Percentiles rank a stretch among this genome's conserved stretches.
phyloP scores from a whole-genome alignment of 345 rosid genomes.

The Limnanthes douglasii region DNA sequence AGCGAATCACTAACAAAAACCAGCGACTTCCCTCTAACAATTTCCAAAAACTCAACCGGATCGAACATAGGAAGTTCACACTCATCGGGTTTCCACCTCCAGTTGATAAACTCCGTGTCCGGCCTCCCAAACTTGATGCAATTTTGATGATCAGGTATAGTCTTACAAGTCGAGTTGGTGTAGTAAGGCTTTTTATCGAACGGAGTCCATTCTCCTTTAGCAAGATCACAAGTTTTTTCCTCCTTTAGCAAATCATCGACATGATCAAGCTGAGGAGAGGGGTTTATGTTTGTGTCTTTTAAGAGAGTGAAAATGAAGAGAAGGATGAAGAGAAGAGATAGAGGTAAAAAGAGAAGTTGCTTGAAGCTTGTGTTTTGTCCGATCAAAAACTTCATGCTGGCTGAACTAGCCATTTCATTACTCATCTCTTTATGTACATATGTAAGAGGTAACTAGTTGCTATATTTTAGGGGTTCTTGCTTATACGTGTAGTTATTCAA shows the following conservation, averaged over 20 bases:
- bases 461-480: too few relatives aligned
- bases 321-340: conserved; percentile 6
- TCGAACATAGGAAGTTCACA: conserved; percentile 64
- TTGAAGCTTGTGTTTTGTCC: conserved; percentile 1
- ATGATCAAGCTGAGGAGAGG: too few relatives aligned
- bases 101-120: conserved; percentile 48
- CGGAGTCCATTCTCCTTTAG: conserved; percentile 63
- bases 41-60: conserved; percentile 60
- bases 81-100: conserved; percentile 80
- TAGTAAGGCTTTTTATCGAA: conserved; percentile 65
- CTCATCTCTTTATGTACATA: too few relatives aligned
- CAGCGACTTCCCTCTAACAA: conserved; percentile 57
- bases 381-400: too few relatives aligned
- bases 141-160: conserved; percentile 78
- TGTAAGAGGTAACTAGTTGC: too few relatives aligned
- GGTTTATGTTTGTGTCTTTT: not conserved
- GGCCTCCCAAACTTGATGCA: conserved; percentile 83
- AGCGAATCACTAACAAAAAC: conserved; percentile 88
- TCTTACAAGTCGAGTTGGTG: conserved; percentile 70
- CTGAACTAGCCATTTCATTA: too few relatives aligned
- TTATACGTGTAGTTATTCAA: too few relatives aligned
- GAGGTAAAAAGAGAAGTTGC: conserved; percentile 2
- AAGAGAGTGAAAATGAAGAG: conserved; percentile 10
- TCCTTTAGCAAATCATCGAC: too few relatives aligned
- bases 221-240: conserved; percentile 37